Evolutionary conservation across 2,329 filamentous ascomycete genomes (phyloP), one percentile per base, ranked within the genome.

Genomic region (Zymoseptoria pseudotritici): DNA sequence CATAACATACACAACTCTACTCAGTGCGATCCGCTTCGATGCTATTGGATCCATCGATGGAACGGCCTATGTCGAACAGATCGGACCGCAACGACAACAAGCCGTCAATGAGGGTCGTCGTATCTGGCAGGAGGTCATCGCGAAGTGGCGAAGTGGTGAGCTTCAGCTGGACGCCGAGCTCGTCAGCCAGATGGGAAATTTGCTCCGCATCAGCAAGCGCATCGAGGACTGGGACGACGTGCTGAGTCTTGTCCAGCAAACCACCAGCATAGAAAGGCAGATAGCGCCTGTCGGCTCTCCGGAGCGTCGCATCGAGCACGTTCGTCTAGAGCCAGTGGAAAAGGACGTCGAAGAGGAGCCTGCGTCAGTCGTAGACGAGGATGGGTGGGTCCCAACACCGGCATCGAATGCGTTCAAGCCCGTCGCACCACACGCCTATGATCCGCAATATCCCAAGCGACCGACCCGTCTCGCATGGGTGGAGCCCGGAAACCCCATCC

Each of bases 81-180:
- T 62, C 31, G 57, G 36, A 20, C 50, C 26, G 21, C 56, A 61
- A 72, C 72, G 67, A 52, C 70, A 75, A 20, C 77, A 78, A 36
- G 80, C 81, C 2, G 77, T 95, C 22, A 74, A 82, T 20, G 86
- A 91, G 61, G 90, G 83, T 20, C 86, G 88, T 65, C 78, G 82
- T 7, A 79, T 97, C 19, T 99, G 94, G 94, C 80, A 84, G 51
- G 91, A 96, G 69, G 81, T 95, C 52, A 78, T 91, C 19, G 74
- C 78, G n/a, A 86, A 85, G 63, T 97, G 92, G 92, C 82, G 81
- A 57, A 79, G 81, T 57, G 91, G 87, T 29, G 78, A 84, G 56
- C 67, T 97, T 17, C 68, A 80, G 54, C 79, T 97, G 20, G 92
- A 97, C 67, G 90, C 94, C 73, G 77, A 83, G 58, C 78, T 97